Evolutionary conservation across 768 basidiomycete species (phyloP), one percentile per base, ranked within the genome.

Genomic region (Mycena amicta): DNA sequence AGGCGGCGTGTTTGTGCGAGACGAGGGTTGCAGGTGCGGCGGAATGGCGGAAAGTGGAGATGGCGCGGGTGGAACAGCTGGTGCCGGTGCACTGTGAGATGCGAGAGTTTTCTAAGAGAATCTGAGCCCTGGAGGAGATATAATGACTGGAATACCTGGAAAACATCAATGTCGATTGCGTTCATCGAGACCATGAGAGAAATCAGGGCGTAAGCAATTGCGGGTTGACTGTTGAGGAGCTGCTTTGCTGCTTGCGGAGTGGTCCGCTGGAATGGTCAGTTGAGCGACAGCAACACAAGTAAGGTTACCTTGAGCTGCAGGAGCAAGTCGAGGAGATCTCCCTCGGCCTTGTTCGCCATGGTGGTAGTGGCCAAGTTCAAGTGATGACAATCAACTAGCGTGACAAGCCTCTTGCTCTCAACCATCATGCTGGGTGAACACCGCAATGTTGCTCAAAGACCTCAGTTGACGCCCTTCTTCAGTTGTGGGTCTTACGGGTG

Each of bases 401-500:
- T 47, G n/a, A n/a, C n/a, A n/a, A n/a, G n/a, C n/a, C 52, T 20
- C 53, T 25, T 8, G 4, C 0, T 50, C 30, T 41, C 27, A 22
- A 29, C 40, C 30, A 23, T 30, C 49, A 64, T 64, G 62, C 59
- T 64, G 50, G 62, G 62, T 64, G 50, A 55, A 30, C 50, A 4
- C 25, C 25, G 18, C 5, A 2, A 23, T 39, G 3, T 18, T 37
- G 27, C 16, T 8, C 20, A 27, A n/a, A n/a, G 15, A n/a, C 37
- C 12, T n/a, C n/a, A 27, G 25, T 28, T 49, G 8, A 6, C 27
- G 25, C 55, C 28, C 28, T 28, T 27, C 23, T 20, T 20, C 52
- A 96, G 95, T 98, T 57, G 83, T 97, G 60, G 96, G 97, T 39
- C 83, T 99, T 22, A 98, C 96, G 27, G 97, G 97, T 6, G 93